phyloP scores from a whole-genome alignment of 768 basidiomycete genomes.

The Rhodotorula babjevae region DNA sequence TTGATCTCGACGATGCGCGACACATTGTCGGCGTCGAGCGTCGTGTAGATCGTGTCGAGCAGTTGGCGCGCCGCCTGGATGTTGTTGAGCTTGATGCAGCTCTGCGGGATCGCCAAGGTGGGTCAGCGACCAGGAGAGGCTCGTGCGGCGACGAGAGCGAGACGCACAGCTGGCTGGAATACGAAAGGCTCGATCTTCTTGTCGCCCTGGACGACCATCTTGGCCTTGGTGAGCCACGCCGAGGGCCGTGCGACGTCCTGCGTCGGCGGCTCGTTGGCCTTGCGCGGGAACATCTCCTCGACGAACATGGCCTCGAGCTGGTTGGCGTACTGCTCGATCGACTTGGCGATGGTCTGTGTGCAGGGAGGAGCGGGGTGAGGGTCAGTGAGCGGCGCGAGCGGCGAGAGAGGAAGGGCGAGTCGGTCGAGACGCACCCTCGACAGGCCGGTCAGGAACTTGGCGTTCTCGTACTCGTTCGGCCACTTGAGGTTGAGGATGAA shows the following conservation, averaged over 20 bases:
- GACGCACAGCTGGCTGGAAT: slow-evolving; percentile 63
- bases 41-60: slow-evolving; percentile 88
- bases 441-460: slow-evolving; percentile 79
- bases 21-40: slow-evolving; percentile 83
- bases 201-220: slow-evolving; percentile 61
- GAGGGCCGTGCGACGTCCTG: slow-evolving; percentile 42
- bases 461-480: slow-evolving; percentile 83
- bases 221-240: slow-evolving; percentile 53
- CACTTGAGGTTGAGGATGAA: slow-evolving; percentile 86
- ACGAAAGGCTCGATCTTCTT: slow-evolving; percentile 93
- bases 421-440: slow-evolving; percentile 64
- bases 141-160: no score
- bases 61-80: slow-evolving; percentile 84
- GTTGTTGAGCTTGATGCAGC: slow-evolving; percentile 96
- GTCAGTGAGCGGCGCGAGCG: neutral
- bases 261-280: slow-evolving; percentile 58
- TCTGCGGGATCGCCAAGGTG: slow-evolving; percentile 49
- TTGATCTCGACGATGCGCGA: slow-evolving; percentile 53
- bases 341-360: slow-evolving; percentile 82
- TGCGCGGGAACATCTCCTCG: slow-evolving; percentile 88
- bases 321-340: slow-evolving; percentile 84
- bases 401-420: neutral
- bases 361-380: neutral
- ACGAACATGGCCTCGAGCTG: slow-evolving; percentile 83
- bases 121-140: no score